These are phyloP conservation scores for Zarea fungicola DNA, from an alignment of 2,329 filamentous ascomycete species.

Conservation along the genomic window DNA sequence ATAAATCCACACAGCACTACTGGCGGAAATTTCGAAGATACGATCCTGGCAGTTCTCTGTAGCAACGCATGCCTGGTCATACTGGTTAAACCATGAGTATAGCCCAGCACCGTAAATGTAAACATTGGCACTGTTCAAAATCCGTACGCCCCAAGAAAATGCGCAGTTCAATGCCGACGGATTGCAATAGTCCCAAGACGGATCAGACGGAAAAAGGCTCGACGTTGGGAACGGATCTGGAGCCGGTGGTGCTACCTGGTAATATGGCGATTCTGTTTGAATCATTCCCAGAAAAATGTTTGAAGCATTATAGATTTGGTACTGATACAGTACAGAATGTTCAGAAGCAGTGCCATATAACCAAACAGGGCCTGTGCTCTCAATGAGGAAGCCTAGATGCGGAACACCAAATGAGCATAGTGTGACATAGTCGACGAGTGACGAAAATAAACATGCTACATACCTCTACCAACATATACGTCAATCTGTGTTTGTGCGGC, in stretches of 20 bases:
- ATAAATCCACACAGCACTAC: conserved; percentile 13
- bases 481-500: conserved; percentile 19
- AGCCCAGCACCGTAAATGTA: conserved; percentile 54
- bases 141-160: conserved; percentile 54
- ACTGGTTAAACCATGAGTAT: conserved; percentile 57
- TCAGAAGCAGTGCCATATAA: conserved; percentile 55
- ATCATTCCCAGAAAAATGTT: conserved; percentile 56
- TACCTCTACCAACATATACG: conserved; percentile 28
- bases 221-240: conserved; percentile 41
- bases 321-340: conserved; percentile 58
- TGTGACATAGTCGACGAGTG: no score
- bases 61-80: conserved; percentile 40
- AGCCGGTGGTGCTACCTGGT: conserved; percentile 54
- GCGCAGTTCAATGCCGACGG: conserved; percentile 32
- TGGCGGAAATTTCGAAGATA: conserved; percentile 21
- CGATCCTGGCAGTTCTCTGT: conserved; percentile 35
- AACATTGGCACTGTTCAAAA: conserved; percentile 47
- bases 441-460: no score
- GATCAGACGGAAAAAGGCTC: conserved; percentile 36
- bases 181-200: conserved; percentile 42
- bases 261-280: conserved; percentile 65
- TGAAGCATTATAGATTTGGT: conserved; percentile 52
- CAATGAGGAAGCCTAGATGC: no score
- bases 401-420: no score
- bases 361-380: conserved; percentile 44